Evolutionary conservation across 2,329 filamentous ascomycete genomes (phyloP), one percentile per base, ranked within the genome.

Genomic region (Penicillium sp.): DNA sequence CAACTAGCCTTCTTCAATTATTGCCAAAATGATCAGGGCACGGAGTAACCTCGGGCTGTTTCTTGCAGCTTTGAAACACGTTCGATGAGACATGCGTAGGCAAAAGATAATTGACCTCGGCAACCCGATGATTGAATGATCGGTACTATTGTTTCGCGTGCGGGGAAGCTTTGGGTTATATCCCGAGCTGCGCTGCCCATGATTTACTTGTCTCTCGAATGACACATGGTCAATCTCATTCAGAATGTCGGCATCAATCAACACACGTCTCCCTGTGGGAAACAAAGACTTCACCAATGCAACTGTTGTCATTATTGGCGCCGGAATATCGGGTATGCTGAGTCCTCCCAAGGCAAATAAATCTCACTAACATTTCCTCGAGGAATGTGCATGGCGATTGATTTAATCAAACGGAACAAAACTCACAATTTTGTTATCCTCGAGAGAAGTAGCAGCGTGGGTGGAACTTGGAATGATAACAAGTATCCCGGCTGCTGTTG

Each of bases 311-410:
- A 85, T 85, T 50, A 81, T 85, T 35, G 82, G 82, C 4, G 82
- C 79, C 8, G 81, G 81, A 0, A 77, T 83, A 32, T 81, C 79
- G 55, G 80, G 80, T 78, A 68, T 24, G 65, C 43, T 20, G 13
- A 24, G 35, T 22, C 5, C 31, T 26, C 5, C 38, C 46, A 24
- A 2, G 22, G 11, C 20, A 18, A 29, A 18, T n/a, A 37, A 39
- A 55, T 43, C 53, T 38, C 14, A 24, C 57, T 53, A 29, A 56
- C 39, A 8, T 5, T 22, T 20, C 14, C 10, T 42, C 1, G 14
- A 72, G 81, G 82, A 32, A 78, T 84, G 66, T 83, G 81, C 61
- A 81, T 79, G 65, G 82, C 82, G 14, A 85, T 85, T 55, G 80
- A 85, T 52, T 72, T 85, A 39, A 77, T 85, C 62, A 81, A 61